Evolutionary conservation across 805 yeast genomes (phyloP), one percentile per base, ranked within the genome.

Genomic region (Yamadazyma kitorensis): DNA sequence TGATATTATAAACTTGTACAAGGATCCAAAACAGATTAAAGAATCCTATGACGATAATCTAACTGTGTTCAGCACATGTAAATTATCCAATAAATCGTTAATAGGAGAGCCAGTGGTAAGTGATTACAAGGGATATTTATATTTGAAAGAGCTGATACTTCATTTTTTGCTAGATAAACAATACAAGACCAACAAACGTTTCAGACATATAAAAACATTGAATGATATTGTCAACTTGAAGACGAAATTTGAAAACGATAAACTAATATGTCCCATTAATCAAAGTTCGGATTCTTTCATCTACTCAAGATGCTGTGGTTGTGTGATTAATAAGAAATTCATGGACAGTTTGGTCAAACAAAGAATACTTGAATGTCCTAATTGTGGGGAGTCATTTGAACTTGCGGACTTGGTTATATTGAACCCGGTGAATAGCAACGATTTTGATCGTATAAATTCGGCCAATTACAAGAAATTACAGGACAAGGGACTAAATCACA

Each of bases 111-210:
- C 82, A 0, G 59, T 85, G 2, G 82, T 82, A 2, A 72, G 86
- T 21, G 95, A 87, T 55, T 80, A 67, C 50, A 60, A 60, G 31
- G 96, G 96, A 0, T 52, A 64, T 19, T 48, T 87, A 4, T 83
- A 71, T 54, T 75, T 80, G 43, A 84, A 83, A 41, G 84, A 78
- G 37, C 57, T 78, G 18, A 52, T 84, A 0, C 48, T 87, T 5
- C 81, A 81, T 46, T 66, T 70, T 51, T 51, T 87, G 4, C 43
- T 83, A 2, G 58, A 63, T 9, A 52, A 53, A 24, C 60, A 57
- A 16, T 47, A 47, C 13, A 36, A 47, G 41, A 17, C 34, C 18
- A 29, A 40, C 30, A 21, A 42, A 4, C 34, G 35, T 5, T 45
- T 50, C 13, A 33, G 45, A 5, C 62, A 56, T 35, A 50, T 59